Evolutionary conservation across 495 filamentous ascomycete genomes (phyloP).

Genomic region (Aspergillus taichungensis): DNA sequence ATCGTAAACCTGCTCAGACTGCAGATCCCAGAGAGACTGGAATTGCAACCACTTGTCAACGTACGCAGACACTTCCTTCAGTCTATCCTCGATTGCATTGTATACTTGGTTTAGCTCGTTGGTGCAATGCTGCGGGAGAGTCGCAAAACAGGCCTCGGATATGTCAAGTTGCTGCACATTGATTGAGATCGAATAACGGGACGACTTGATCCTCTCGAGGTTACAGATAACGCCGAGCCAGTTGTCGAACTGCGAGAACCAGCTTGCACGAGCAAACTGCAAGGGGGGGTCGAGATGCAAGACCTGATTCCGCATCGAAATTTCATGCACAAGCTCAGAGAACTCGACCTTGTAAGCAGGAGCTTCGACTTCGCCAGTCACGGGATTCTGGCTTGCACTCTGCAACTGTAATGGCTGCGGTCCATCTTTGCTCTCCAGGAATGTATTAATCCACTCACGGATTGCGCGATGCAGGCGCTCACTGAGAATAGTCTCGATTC

Average conservation of each 20-base stretch:
- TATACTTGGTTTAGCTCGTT: slow-evolving; percentile 71
- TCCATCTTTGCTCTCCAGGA: slow-evolving; percentile 50
- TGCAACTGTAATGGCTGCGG: slow-evolving; percentile 17
- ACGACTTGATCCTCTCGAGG: slow-evolving; percentile 84
- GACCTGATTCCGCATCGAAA: slow-evolving; percentile 92
- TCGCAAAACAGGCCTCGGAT: slow-evolving; percentile 68
- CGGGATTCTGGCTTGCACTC: slow-evolving; percentile 23
- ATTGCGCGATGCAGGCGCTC: slow-evolving; percentile 72
- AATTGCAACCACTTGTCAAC: slow-evolving; percentile 98
- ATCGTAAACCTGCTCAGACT: slow-evolving; percentile 89
- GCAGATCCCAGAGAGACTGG: slow-evolving; percentile 96
- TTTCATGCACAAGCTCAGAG: slow-evolving; percentile 65
- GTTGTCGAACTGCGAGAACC: slow-evolving; percentile 84
- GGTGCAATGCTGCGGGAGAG: slow-evolving; percentile 75
- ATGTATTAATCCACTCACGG: slow-evolving; percentile 72
- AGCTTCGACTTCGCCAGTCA: slow-evolving; percentile 30
- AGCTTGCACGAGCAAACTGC: slow-evolving; percentile 84
- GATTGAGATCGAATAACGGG: slow-evolving; percentile 83
- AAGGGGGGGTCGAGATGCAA: slow-evolving; percentile 91
- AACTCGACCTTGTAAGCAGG: slow-evolving; percentile 49
- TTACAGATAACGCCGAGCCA: slow-evolving; percentile 92
- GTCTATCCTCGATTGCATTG: slow-evolving; percentile 64
- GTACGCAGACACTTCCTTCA: slow-evolving; percentile 67
- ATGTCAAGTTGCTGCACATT: slow-evolving; percentile 49
- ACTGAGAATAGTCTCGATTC: slow-evolving; percentile 69